Evolutionary conservation across 192 early-diverging fungal species (phyloP).

Genomic region (Coemansia sp.): DNA sequence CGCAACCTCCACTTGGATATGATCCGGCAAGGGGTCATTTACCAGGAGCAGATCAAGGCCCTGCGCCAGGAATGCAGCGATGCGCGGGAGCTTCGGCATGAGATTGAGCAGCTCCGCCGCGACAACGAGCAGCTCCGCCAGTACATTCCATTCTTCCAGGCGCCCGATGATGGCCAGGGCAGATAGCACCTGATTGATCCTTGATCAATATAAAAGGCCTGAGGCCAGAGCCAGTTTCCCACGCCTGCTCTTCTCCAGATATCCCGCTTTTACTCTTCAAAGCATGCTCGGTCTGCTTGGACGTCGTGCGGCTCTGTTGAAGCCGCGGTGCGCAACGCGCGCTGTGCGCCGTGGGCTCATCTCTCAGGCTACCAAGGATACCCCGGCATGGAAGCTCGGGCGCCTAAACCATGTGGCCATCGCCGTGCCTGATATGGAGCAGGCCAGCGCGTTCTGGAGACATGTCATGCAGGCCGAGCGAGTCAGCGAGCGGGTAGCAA

Average conservation of each 20-base stretch:
- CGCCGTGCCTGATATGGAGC: constrained; percentile 69
- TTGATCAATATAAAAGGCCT: too few relatives aligned
- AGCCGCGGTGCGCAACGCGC: neutral
- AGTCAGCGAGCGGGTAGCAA: constrained; percentile 61
- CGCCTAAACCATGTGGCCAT: constrained; percentile 78
- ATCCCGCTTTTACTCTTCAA: neutral
- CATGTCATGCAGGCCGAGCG: constrained; percentile 60
- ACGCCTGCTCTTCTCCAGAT: neutral
- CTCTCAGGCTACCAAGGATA: constrained; percentile 7
- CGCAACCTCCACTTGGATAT: constrained; percentile 46
- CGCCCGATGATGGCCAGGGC: neutral
- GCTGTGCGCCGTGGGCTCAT: constrained; percentile 9
- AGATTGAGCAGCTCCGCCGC: constrained; percentile 34
- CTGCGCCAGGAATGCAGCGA: constrained; percentile 32
- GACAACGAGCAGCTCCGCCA: constrained; percentile 41
- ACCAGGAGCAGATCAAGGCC: constrained; percentile 32
- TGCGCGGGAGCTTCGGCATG: constrained; percentile 18
- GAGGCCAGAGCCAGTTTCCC: too few relatives aligned
- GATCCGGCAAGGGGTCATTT: constrained; percentile 36
- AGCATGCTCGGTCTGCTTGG: neutral
- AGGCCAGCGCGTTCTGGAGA: constrained; percentile 63
- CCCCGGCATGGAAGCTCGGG: constrained; percentile 63
- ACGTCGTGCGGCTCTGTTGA: too few relatives aligned
- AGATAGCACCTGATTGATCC: neutral
- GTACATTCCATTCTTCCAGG: constrained; percentile 28